These are phyloP conservation scores for Stephanodiscus minutulus DNA, from an alignment of 108 stramenopile species.

Conservation along the genomic window DNA sequence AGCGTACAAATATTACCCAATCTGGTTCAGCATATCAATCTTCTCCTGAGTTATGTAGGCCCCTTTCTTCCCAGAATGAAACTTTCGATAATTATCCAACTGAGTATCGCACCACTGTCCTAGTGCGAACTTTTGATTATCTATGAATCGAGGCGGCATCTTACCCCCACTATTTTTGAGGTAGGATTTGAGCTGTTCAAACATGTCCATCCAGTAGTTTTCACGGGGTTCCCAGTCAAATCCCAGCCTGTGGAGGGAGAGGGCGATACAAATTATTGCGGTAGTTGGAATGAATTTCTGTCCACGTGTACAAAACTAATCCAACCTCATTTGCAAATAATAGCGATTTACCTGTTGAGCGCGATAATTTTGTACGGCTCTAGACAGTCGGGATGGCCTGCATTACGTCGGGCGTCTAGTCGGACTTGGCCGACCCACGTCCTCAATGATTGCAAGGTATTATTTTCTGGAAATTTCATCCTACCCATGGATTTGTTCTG, in stretches of 20 bases:
- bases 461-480: conserved; percentile 12
- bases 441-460: conserved; percentile 14
- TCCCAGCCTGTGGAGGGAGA: conserved; percentile 20
- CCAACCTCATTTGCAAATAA: not conserved
- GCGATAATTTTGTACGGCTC: conserved; percentile 47
- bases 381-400: conserved; percentile 24
- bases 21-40: conserved; percentile 46
- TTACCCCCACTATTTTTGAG: conserved; percentile 30
- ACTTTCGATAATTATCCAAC: conserved; percentile 35
- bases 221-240: conserved; percentile 50
- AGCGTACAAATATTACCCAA: conserved; percentile 22
- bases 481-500: conserved; percentile 1
- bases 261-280: not conserved
- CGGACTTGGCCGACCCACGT: conserved; percentile 32
- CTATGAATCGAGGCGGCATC: conserved; percentile 25
- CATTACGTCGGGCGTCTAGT: conserved; percentile 25
- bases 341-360: not conserved
- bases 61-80: conserved; percentile 18
- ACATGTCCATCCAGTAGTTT: conserved; percentile 45
- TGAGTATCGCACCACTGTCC: conserved; percentile 47
- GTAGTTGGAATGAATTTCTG: not conserved
- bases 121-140: conserved; percentile 24
- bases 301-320: not conserved
- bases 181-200: conserved; percentile 34
- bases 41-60: conserved; percentile 43